A percentile compares a stretch with the other conserved stretches of the same genome.
These are phyloP conservation scores for Aspergillus luchuensis DNA, from an alignment of 2,329 filamentous ascomycete species.

Conservation along the genomic window DNA sequence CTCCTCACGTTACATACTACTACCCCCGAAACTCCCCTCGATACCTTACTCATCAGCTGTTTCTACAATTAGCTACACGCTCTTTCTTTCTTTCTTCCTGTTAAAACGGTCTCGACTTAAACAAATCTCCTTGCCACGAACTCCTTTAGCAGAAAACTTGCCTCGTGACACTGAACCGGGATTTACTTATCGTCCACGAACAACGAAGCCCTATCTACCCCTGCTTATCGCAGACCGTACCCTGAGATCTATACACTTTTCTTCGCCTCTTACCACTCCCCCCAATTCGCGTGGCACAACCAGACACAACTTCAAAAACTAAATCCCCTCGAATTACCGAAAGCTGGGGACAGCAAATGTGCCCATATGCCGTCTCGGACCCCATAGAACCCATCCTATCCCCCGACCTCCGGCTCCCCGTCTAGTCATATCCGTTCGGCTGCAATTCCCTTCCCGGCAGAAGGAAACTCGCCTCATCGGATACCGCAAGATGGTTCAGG, in stretches of 20 bases:
- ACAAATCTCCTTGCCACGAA: no score
- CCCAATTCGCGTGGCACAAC: background rate
- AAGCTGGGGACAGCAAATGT: slow-evolving; percentile 22
- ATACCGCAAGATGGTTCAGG: slow-evolving; percentile 30
- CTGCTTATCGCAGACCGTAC: background rate
- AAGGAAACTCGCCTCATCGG: slow-evolving; percentile 23
- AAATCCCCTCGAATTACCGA: background rate
- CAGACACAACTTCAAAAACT: background rate
- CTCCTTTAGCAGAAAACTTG: no score
- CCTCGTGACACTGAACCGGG: background rate
- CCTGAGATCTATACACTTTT: background rate
- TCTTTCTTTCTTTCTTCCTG: background rate
- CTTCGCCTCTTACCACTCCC: background rate
- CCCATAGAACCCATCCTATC: slow-evolving; percentile 34
- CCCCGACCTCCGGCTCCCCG: slow-evolving; percentile 28
- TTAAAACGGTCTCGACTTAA: no score
- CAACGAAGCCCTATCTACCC: background rate
- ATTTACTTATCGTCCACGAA: background rate
- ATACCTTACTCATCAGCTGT: background rate
- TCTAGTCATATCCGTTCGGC: slow-evolving; percentile 22
- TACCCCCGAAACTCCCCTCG: background rate
- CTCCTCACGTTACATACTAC: slow-evolving; percentile 11
- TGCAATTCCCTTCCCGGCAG: slow-evolving; percentile 19
- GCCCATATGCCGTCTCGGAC: slow-evolving; percentile 43
- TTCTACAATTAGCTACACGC: background rate